These are phyloP conservation scores for Tubosaeta sp. DNA, from an alignment of 768 basidiomycete genomes.

Conservation along the genomic window DNA sequence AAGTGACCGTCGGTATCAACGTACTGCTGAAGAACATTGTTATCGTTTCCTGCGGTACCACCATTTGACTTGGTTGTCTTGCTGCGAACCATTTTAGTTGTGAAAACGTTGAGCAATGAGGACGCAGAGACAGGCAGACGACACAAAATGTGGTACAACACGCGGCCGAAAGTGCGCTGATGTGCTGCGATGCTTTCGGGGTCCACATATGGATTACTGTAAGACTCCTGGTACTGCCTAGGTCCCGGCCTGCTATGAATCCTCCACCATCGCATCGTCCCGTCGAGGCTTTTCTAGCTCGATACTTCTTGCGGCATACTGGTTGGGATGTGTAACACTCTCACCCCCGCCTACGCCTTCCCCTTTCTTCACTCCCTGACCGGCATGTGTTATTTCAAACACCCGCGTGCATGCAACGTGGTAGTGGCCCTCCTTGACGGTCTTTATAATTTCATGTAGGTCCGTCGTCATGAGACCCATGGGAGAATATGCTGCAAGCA, in stretches of 20 bases:
- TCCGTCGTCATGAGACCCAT: conserved; percentile 65
- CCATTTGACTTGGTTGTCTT: conserved; percentile 30
- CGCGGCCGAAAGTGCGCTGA: conserved; percentile 9
- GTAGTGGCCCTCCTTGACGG: conserved; percentile 76
- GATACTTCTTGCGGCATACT: conserved; percentile 73
- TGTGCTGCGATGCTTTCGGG: conserved; percentile 6
- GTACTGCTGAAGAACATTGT: conserved; percentile 69
- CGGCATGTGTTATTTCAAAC: conserved; percentile 87
- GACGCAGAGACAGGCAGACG: conserved; percentile 23
- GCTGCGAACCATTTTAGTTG: conserved; percentile 21
- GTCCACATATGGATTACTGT: conserved; percentile 6
- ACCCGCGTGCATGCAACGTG: conserved; percentile 97
- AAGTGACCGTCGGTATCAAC: conserved; percentile 92
- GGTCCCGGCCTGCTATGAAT: no score
- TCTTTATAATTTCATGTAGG: conserved; percentile 75
- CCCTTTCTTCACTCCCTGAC: conserved; percentile 73
- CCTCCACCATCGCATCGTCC: conserved; percentile 44
- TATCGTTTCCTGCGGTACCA: conserved; percentile 1
- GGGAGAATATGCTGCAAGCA: conserved; percentile 63
- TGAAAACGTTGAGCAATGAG: neutral
- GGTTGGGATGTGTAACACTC: conserved; percentile 92
- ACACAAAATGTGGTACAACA: conserved; percentile 20
- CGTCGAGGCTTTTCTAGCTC: conserved; percentile 50
- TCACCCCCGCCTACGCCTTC: conserved; percentile 86
- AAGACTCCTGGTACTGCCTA: conserved; percentile 22